Percentiles rank a stretch among this genome's conserved stretches.
Conservation (phyloP, 2,329 filamentous ascomycete species). For the Penicillium sp. region DNA sequence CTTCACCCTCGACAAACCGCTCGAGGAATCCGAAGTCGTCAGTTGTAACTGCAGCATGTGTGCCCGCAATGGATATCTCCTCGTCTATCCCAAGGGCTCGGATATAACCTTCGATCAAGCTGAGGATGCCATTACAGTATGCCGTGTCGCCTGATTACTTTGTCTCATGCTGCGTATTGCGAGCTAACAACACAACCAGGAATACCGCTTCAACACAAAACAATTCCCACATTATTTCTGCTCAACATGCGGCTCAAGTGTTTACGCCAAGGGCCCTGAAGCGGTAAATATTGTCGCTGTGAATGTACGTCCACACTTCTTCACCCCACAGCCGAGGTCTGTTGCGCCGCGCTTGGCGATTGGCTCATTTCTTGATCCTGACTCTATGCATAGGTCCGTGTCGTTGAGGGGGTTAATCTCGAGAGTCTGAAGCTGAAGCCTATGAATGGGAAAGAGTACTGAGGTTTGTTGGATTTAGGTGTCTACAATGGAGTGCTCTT, state of each 20-base stretch:
- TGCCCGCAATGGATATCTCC: slow-evolving; percentile 35
- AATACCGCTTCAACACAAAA: slow-evolving; percentile 34
- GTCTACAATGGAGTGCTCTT: too few relatives aligned
- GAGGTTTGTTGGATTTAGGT: background rate
- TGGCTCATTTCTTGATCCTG: background rate
- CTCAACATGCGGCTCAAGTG: slow-evolving; percentile 35
- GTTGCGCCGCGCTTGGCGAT: background rate
- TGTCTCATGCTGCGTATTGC: background rate
- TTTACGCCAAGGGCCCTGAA: slow-evolving; percentile 31
- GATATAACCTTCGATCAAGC: slow-evolving; percentile 29
- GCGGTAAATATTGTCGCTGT: slow-evolving; percentile 30
- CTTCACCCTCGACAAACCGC: slow-evolving; percentile 22
- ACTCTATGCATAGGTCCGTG: background rate
- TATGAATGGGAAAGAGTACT: slow-evolving; percentile 1
- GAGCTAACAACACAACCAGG: slow-evolving; percentile 14
- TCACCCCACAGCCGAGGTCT: too few relatives aligned
- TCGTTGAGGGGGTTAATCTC: background rate
- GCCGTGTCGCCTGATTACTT: background rate
- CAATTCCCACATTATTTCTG: slow-evolving; percentile 38
- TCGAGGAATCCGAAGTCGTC: slow-evolving; percentile 23
- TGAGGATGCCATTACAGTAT: slow-evolving; percentile 30
- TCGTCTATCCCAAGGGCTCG: slow-evolving; percentile 30
- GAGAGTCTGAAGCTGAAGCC: slow-evolving; percentile 2
- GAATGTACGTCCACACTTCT: slow-evolving; percentile 29
- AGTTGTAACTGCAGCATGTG: slow-evolving; percentile 37